Base-by-base conservation (phyloP, 345 rosid species). In the Citrus maxima region DNA sequence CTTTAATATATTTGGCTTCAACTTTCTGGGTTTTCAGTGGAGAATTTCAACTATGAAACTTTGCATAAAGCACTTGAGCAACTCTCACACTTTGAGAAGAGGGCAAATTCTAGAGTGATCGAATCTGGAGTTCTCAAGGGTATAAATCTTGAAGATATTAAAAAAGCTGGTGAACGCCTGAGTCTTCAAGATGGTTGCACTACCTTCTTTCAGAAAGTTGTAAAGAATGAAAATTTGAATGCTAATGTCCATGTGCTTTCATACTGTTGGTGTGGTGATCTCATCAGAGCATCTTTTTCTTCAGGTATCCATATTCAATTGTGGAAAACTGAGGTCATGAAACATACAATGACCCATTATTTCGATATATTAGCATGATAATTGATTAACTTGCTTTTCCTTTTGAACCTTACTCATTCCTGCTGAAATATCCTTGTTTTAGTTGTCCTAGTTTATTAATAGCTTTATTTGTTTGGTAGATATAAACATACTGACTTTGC, bases 251-350 rank as follows among this genome's bases (percentile, higher is more conserved):
- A 94, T 56, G 82, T 97, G 64, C 93, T 94, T 70, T 97, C 98
- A 8, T 97, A 93, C 80, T 97, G 98, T 85, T 97, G 99, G 99
- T 97, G 95, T 77, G 97, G 87, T 77, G 97, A 93, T 80, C 97
- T 97, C 79, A 94, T 97, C 78, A 89, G 93, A 71, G 87, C 93
- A 65, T 91, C 93, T 70, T 92, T 94, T 64, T 82, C 83, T 80
- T 87, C 96, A 72, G 93, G 99, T 92, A 88, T 40, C 13, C 27
- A n/a, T 56, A 21, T 42, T n/a, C 22, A 32, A 30, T 64, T 51
- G 32, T 30, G 66, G 65, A 24, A 49, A 25, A 9, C 35, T 14
- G 16, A 6, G 14, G 8, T 34, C 63, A 5, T 76, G 58, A 37
- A 5, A 5, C 27, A 34, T 67, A 5, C 25, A 18, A 28, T 22